phyloP scores from a whole-genome alignment of 2,329 filamentous ascomycete species.

The Laburnicola sp. region DNA sequence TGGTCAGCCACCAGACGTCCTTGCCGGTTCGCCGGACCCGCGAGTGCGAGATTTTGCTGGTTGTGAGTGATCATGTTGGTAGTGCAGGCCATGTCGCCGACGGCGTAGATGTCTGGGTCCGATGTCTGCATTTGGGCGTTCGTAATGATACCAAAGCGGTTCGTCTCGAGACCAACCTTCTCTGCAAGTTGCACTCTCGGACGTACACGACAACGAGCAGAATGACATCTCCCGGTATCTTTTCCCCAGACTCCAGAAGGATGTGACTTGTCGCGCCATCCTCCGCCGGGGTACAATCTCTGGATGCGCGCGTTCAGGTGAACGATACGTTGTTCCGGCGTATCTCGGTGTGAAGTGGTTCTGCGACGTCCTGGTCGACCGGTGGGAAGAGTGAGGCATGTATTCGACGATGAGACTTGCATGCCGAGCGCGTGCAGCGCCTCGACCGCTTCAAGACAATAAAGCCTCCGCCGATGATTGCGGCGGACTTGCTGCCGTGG shows the following conservation, averaged over 20 bases:
- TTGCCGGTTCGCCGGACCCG: constrained; percentile 31
- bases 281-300: constrained; percentile 3
- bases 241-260: constrained; percentile 4
- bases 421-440: constrained; percentile 20
- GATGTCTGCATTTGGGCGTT: constrained; percentile 29
- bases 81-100: constrained; percentile 33
- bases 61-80: constrained; percentile 17
- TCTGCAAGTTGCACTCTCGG: constrained; percentile 9
- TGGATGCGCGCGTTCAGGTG: constrained; percentile 12
- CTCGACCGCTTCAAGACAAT: constrained; percentile 35
- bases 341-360: constrained; percentile 23
- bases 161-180: constrained; percentile 18
- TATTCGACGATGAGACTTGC: constrained; percentile 28
- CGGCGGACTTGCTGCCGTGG: constrained; percentile 13
- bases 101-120: constrained; percentile 32
- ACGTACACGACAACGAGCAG: constrained; percentile 17
- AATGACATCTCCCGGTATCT: constrained; percentile 10
- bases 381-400: constrained; percentile 20
- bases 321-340: constrained; percentile 17
- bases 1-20: too few species aligned
- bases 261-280: neutral
- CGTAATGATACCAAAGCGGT: constrained; percentile 14
- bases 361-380: constrained; percentile 25
- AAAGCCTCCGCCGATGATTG: constrained; percentile 31
- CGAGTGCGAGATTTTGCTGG: constrained; percentile 21